phyloP scores from a whole-genome alignment of 225 moss, liverwort and hornwort species.

The Marchantia polymorpha region DNA sequence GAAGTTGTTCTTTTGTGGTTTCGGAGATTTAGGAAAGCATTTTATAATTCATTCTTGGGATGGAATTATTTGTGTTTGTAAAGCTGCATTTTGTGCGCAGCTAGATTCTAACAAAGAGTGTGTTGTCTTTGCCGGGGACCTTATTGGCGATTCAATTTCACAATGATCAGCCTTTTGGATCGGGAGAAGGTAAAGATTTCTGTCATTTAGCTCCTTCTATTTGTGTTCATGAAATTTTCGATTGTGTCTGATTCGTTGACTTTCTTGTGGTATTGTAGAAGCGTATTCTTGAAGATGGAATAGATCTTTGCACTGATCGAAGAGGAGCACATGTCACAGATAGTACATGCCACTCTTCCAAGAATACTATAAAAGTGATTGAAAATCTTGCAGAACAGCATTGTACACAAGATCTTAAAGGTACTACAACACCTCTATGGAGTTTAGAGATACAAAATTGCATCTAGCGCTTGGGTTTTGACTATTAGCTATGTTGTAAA shows the following conservation, averaged over 20 bases:
- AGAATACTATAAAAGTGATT: not conserved
- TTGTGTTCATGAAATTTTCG: not conserved
- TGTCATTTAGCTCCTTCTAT: not conserved
- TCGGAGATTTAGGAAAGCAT: no score
- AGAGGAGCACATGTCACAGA: not conserved
- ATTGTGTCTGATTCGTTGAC: not conserved
- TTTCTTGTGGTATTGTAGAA: slow-evolving; percentile 2
- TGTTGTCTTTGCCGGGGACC: not conserved
- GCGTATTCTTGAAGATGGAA: slow-evolving; percentile 25
- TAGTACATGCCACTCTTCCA: not conserved
- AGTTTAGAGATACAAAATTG: no score
- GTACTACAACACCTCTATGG: no score
- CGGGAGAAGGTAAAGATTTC: slow-evolving; percentile 32
- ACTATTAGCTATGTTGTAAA: not conserved
- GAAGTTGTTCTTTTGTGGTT: no score
- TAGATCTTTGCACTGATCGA: not conserved
- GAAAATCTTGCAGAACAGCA: not conserved
- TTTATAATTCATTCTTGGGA: not conserved
- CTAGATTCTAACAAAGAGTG: not conserved
- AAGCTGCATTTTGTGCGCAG: not conserved
- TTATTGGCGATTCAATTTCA: not conserved
- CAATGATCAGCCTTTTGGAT: slow-evolving; percentile 35
- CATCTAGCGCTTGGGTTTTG: no score
- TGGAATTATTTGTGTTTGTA: not conserved
- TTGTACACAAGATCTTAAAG: no score